Evolutionary conservation across 345 rosid genomes (phyloP).

Genomic region (Boechera retrofracta): DNA sequence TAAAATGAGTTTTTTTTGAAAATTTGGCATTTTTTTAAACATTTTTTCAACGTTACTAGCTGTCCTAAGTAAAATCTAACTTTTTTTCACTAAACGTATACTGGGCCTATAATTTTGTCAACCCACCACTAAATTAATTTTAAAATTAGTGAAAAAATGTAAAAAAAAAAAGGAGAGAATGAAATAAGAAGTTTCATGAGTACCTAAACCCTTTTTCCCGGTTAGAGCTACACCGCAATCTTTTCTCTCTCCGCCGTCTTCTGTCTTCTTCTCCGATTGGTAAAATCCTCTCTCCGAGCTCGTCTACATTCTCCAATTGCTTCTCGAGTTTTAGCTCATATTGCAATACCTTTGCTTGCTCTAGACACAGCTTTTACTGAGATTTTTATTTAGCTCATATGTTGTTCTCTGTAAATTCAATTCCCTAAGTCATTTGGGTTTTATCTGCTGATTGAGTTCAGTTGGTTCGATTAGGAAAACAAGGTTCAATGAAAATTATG

Average conservation of each 20-base stretch:
- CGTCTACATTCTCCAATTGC: not conserved
- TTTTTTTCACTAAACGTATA: not conserved
- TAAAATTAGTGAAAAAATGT: too few relatives aligned
- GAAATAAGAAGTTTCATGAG: not conserved
- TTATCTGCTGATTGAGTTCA: not conserved
- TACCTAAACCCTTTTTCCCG: conserved; percentile 46
- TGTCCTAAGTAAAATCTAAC: too few relatives aligned
- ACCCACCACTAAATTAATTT: not conserved
- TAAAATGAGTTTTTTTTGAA: too few relatives aligned
- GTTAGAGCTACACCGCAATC: conserved; percentile 48
- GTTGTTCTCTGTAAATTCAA: not conserved
- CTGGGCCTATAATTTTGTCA: not conserved
- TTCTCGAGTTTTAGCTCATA: conserved; percentile 7
- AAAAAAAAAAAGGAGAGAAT: too few relatives aligned
- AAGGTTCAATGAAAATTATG: too few relatives aligned
- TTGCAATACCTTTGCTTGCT: too few relatives aligned
- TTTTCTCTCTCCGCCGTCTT: conserved; percentile 30
- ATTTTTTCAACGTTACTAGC: too few relatives aligned
- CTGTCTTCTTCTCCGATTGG: conserved; percentile 52
- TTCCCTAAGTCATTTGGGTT: not conserved
- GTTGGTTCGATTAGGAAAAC: too few relatives aligned
- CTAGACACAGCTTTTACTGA: too few relatives aligned
- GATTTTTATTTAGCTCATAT: too few relatives aligned
- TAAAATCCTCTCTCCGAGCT: conserved; percentile 37
- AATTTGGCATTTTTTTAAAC: too few relatives aligned